phyloP scores from a whole-genome alignment of 2,329 filamentous ascomycete genomes.

The Nemania sp. region DNA sequence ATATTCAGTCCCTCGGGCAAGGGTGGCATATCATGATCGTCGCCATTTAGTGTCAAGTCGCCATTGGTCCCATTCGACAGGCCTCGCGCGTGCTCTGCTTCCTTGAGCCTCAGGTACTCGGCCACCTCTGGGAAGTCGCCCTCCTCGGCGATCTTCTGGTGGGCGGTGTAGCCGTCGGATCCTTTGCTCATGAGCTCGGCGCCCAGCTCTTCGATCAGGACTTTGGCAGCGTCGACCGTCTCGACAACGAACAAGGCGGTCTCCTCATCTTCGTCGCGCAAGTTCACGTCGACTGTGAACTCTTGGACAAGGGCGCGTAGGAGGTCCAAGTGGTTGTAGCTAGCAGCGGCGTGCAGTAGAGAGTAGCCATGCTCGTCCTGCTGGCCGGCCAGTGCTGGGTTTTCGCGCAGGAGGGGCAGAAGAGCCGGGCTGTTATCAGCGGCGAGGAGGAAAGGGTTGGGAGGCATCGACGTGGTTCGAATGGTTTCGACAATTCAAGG shows the following conservation, averaged over 20 bases:
- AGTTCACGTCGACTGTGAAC: constrained; percentile 76
- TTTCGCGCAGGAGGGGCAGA: constrained; percentile 71
- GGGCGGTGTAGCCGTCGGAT: constrained; percentile 76
- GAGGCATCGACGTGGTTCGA: constrained; percentile 46
- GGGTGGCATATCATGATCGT: constrained; percentile 55
- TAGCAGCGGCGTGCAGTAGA: constrained; percentile 87
- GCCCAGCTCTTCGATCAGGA: constrained; percentile 81
- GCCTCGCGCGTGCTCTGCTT: constrained; percentile 36
- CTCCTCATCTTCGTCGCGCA: constrained; percentile 89
- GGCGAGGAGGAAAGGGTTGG: constrained; percentile 74
- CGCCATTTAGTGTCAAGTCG: constrained; percentile 42
- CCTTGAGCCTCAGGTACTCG: constrained; percentile 63
- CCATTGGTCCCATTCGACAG: constrained; percentile 37
- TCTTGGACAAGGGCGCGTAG: constrained; percentile 75
- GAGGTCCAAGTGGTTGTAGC: constrained; percentile 85
- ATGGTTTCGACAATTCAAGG: neutral
- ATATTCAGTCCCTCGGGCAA: constrained; percentile 78
- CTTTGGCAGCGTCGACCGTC: constrained; percentile 74
- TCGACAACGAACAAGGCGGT: constrained; percentile 95
- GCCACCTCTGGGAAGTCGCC: constrained; percentile 77
- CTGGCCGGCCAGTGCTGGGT: constrained; percentile 74
- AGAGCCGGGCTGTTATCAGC: constrained; percentile 80
- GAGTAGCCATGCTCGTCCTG: constrained; percentile 96
- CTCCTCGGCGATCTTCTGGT: constrained; percentile 78
- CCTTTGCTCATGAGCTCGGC: constrained; percentile 70